Conservation (phyloP, 352 stramenopile genomes). For the Globisporangium recalcitrans region DNA sequence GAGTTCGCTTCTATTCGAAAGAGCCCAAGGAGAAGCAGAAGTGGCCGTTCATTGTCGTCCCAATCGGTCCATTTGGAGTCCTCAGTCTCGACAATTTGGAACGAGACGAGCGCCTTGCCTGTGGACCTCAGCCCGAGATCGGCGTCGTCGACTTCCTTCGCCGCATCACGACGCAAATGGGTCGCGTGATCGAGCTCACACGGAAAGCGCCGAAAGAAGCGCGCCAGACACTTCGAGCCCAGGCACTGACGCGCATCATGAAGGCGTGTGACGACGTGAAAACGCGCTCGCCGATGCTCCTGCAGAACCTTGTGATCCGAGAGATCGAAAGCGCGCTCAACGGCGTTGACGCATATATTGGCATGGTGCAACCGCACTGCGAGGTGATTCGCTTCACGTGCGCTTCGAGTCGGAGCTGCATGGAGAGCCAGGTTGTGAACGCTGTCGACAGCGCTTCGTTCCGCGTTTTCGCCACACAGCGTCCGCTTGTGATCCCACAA, state of each 20-base stretch:
- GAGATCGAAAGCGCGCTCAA: conserved; percentile 53
- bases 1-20: conserved; percentile 39
- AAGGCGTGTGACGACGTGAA: conserved; percentile 38
- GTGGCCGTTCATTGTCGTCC: conserved; percentile 68
- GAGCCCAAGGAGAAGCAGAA: conserved; percentile 18
- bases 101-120: conserved; percentile 33
- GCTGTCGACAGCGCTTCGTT: conserved; percentile 44
- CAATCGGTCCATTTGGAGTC: conserved; percentile 39
- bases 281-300: conserved; percentile 19
- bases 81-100: conserved; percentile 64
- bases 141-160: conserved; percentile 73
- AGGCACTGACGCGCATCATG: conserved; percentile 50
- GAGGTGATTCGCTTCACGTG: conserved; percentile 44
- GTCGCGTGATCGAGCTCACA: conserved; percentile 12
- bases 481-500: conserved; percentile 42
- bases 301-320: conserved; percentile 45
- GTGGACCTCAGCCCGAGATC: conserved; percentile 53
- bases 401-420: conserved; percentile 41
- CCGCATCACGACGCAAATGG: conserved; percentile 26
- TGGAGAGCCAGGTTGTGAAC: conserved; percentile 39
- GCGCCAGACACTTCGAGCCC: conserved; percentile 17
- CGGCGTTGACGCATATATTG: conserved; percentile 62
- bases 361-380: conserved; percentile 48
- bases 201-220: conserved; percentile 11
- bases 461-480: conserved; percentile 43